Evolutionary conservation across 2,329 filamentous ascomycete species (phyloP).

Genomic region (Davidsoniella neocaledoniae): DNA sequence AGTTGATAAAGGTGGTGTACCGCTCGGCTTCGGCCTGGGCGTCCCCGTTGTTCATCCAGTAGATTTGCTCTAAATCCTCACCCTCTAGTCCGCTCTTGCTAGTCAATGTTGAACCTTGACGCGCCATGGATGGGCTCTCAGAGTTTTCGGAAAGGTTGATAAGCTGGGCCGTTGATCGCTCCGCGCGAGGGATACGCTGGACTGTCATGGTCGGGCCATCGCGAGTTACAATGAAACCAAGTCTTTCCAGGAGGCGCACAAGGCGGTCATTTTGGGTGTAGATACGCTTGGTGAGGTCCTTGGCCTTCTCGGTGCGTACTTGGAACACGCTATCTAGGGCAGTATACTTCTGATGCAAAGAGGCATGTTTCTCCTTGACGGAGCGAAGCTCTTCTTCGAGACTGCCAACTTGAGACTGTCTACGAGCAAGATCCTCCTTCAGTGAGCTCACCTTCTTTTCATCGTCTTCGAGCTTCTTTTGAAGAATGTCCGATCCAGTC

Average conservation of each 20-base stretch:
- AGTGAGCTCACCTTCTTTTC: slow-evolving; percentile 53
- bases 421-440: slow-evolving; percentile 52
- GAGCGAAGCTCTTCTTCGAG: slow-evolving; percentile 60
- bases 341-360: slow-evolving; percentile 34
- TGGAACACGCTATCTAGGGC: slow-evolving; percentile 43
- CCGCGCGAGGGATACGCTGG: slow-evolving; percentile 49
- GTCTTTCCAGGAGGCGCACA: slow-evolving; percentile 64
- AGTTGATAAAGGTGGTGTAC: slow-evolving; percentile 58
- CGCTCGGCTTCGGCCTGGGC: slow-evolving; percentile 45
- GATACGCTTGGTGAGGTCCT: slow-evolving; percentile 68
- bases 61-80: slow-evolving; percentile 54
- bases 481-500: slow-evolving; percentile 63
- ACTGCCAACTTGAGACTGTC: slow-evolving; percentile 58
- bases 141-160: slow-evolving; percentile 42
- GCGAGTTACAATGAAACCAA: slow-evolving; percentile 68
- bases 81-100: slow-evolving; percentile 41
- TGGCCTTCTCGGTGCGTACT: slow-evolving; percentile 53
- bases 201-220: slow-evolving; percentile 58
- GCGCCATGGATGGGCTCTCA: slow-evolving; percentile 35
- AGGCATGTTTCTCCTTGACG: slow-evolving; percentile 47
- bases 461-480: slow-evolving; percentile 58
- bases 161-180: slow-evolving; percentile 30
- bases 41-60: slow-evolving; percentile 63
- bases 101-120: slow-evolving; percentile 34
- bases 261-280: slow-evolving; percentile 74